phyloP scores from a whole-genome alignment of 495 filamentous ascomycete genomes.

The Trichoderma erinaceum region DNA sequence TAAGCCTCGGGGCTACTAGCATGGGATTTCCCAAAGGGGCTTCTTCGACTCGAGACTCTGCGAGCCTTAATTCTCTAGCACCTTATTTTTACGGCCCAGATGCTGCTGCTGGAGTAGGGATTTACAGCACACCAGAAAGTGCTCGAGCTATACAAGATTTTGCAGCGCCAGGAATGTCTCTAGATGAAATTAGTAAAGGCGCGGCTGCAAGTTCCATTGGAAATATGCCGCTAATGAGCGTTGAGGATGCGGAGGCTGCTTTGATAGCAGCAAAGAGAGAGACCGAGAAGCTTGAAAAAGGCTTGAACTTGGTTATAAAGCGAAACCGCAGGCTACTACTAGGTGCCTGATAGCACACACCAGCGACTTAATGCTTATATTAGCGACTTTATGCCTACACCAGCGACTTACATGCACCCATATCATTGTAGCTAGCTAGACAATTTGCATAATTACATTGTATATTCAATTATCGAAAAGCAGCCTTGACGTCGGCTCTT shows the following conservation, averaged over 20 bases:
- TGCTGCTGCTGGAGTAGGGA: constrained; percentile 21
- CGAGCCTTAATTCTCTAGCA: constrained; percentile 32
- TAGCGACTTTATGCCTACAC: background rate
- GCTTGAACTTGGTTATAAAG: constrained; percentile 51
- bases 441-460: background rate
- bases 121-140: constrained; percentile 12
- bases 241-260: constrained; percentile 57
- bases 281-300: constrained; percentile 64
- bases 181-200: constrained; percentile 1
- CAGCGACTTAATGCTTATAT: no score
- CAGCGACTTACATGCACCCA: background rate
- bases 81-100: constrained; percentile 39
- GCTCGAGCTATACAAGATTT: constrained; percentile 5
- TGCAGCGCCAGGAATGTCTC: constrained; percentile 11
- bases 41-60: constrained; percentile 16
- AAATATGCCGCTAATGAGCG: constrained; percentile 44
- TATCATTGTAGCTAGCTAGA: background rate
- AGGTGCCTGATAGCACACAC: constrained; percentile 15
- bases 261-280: constrained; percentile 56
- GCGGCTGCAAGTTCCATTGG: constrained; percentile 7
- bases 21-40: constrained; percentile 27
- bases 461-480: constrained; percentile 36
- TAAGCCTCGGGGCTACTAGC: constrained; percentile 38
- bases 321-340: constrained; percentile 51
- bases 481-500: constrained; percentile 44